These are phyloP conservation scores for Apiospora phragmitis DNA, from an alignment of 2,329 filamentous ascomycete species.

Conservation along the genomic window DNA sequence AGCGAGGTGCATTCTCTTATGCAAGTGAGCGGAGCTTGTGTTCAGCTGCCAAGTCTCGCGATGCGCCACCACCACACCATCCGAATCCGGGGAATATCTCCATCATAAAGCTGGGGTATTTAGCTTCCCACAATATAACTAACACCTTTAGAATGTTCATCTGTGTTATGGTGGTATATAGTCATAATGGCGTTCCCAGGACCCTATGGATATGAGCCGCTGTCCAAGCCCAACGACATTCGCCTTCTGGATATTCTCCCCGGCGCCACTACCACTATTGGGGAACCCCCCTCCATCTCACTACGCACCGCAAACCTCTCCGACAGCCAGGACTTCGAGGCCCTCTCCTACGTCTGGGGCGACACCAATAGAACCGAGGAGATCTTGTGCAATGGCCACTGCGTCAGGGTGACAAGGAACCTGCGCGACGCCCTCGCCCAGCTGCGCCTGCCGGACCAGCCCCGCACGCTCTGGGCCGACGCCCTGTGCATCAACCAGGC, in stretches of 20 bases:
- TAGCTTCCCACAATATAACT: not conserved
- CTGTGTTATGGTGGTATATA: not conserved
- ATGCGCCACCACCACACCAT: not conserved
- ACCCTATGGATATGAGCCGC: not conserved
- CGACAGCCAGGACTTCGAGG: constrained; percentile 7
- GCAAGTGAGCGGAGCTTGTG: not conserved
- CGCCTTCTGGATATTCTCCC: constrained; percentile 10
- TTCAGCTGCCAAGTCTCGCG: constrained; percentile 2
- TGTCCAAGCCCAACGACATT: constrained; percentile 1
- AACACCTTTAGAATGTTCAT: not conserved
- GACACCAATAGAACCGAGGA: not conserved
- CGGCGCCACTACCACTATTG: not conserved
- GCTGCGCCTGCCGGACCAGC: not conserved
- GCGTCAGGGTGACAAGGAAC: constrained; percentile 8
- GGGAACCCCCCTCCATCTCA: not conserved
- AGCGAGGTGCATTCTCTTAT: not conserved
- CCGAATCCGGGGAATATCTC: not conserved
- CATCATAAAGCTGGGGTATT: not conserved
- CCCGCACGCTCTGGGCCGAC: constrained; percentile 14
- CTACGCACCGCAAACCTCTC: not conserved
- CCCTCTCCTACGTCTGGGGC: constrained; percentile 18
- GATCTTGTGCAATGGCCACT: not conserved
- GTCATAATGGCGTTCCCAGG: not conserved
- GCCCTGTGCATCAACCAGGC: constrained; percentile 16
- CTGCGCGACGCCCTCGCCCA: constrained; percentile 9